Evolutionary conservation across 2,329 filamentous ascomycete genomes (phyloP).

Genomic region (Neoascochyta sp.): DNA sequence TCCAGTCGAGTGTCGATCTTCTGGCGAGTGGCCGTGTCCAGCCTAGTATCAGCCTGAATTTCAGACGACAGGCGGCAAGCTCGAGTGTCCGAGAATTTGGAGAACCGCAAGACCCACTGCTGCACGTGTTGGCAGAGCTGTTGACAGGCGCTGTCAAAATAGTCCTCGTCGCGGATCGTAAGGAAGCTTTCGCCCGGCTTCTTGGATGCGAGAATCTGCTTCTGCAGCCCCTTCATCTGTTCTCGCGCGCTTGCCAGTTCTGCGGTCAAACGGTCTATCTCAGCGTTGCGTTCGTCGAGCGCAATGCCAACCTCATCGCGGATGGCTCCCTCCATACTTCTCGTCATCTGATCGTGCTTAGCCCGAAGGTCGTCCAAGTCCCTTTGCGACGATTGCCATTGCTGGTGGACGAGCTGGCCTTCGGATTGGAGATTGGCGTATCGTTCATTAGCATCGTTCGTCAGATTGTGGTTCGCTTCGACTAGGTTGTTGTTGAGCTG

Average conservation of each 20-base stretch:
- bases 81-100: constrained; percentile 92
- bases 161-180: constrained; percentile 79
- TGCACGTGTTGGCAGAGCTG: constrained; percentile 93
- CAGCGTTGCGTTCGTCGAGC: constrained; percentile 76
- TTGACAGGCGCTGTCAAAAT: constrained; percentile 91
- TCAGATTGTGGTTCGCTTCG: constrained; percentile 72
- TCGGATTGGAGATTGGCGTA: constrained; percentile 65
- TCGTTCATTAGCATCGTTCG: constrained; percentile 69
- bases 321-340: constrained; percentile 60
- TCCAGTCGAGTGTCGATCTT: constrained; percentile 92
- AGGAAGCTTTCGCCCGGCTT: constrained; percentile 70
- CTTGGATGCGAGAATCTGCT: constrained; percentile 55
- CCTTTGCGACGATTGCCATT: constrained; percentile 58
- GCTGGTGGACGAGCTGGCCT: constrained; percentile 53
- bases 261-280: constrained; percentile 72
- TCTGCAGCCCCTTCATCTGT: constrained; percentile 58
- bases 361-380: constrained; percentile 67
- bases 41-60: constrained; percentile 61
- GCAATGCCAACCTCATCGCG: constrained; percentile 60
- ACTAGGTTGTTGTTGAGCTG: constrained; percentile 79
- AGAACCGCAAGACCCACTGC: constrained; percentile 97
- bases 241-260: constrained; percentile 71
- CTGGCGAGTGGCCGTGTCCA: constrained; percentile 50
- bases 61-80: constrained; percentile 79
- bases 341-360: constrained; percentile 60